A percentile compares a stretch with the other conserved stretches of the same genome.
These are phyloP conservation scores for Cercophora newfieldiana DNA, from an alignment of 495 filamentous ascomycete species.

Conservation along the genomic window DNA sequence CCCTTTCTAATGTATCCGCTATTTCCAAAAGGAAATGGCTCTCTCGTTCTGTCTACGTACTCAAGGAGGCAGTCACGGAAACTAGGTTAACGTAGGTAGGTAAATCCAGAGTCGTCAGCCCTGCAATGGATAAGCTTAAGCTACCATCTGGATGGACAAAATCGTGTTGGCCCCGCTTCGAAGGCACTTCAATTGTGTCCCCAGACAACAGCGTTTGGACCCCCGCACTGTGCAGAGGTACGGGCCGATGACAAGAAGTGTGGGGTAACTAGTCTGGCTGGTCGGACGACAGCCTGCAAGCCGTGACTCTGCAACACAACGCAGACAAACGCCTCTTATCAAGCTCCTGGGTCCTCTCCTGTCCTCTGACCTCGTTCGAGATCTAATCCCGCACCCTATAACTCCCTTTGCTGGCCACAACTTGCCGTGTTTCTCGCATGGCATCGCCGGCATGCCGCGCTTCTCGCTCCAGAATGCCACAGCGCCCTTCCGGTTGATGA, in stretches of 20 bases:
- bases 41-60: too few relatives aligned
- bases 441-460: slow-evolving; percentile 50
- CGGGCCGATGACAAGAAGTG: neutral
- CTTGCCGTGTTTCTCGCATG: slow-evolving; percentile 34
- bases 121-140: too few relatives aligned
- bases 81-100: too few relatives aligned
- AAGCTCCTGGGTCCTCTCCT: neutral
- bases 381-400: neutral
- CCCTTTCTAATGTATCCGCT: too few relatives aligned
- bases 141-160: too few relatives aligned
- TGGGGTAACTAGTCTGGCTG: neutral
- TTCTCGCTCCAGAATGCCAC: slow-evolving; percentile 46
- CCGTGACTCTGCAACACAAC: neutral
- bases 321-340: neutral
- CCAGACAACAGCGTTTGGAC: too few relatives aligned
- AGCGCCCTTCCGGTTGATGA: slow-evolving; percentile 41
- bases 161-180: too few relatives aligned
- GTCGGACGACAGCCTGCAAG: neutral
- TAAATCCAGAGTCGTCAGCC: too few relatives aligned
- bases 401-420: neutral
- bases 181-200: too few relatives aligned
- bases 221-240: too few relatives aligned
- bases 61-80: too few relatives aligned
- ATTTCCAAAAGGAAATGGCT: too few relatives aligned
- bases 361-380: neutral